Percentiles rank a stretch among this genome's conserved stretches.
Conservation (phyloP, 208 protist genomes). For the Leishmania amazonensis region DNA sequence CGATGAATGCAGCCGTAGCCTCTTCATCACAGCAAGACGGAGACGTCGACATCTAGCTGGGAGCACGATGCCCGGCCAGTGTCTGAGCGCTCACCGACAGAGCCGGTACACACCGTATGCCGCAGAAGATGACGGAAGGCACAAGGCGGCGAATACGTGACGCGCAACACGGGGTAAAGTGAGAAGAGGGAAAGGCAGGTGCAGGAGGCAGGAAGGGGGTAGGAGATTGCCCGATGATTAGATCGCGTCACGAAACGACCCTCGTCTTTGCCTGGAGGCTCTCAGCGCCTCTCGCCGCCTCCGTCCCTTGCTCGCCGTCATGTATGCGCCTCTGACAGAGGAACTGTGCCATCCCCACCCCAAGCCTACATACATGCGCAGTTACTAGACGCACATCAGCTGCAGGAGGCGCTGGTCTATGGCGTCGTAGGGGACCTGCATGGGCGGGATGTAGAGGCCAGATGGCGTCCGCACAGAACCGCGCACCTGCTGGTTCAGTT, state of each 20-base stretch:
- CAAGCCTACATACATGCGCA: neutral
- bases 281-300: neutral
- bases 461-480: slow-evolving; percentile 58
- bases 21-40: neutral
- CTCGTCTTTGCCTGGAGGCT: neutral
- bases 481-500: slow-evolving; percentile 19
- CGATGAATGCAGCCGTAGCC: neutral
- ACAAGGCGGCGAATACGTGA: neutral
- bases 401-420: slow-evolving; percentile 70
- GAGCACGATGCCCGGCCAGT: neutral
- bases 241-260: neutral
- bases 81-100: neutral
- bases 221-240: neutral
- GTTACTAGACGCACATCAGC: slow-evolving; percentile 53
- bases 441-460: slow-evolving; percentile 59
- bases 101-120: neutral
- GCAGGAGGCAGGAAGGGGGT: neutral
- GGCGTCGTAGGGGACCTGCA: slow-evolving; percentile 60
- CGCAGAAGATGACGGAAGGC: neutral
- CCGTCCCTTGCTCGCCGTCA: neutral
- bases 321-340: neutral
- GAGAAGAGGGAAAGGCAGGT: neutral
- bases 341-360: neutral
- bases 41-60: neutral
- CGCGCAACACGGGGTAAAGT: neutral